Evolutionary conservation across 306 rosid species (phyloP).

Genomic region (Rosa multiflora): DNA sequence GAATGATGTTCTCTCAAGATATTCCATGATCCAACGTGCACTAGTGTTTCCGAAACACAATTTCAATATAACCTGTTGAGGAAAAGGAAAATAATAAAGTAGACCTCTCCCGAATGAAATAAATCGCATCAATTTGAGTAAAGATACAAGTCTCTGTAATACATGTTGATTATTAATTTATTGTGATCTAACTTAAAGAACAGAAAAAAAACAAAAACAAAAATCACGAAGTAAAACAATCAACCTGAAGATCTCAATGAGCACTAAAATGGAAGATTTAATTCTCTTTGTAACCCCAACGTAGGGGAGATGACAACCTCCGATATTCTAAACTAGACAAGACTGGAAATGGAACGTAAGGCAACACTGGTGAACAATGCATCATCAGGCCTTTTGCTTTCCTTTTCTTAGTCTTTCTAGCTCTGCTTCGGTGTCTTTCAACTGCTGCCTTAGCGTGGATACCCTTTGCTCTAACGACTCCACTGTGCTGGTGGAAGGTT

Average conservation of each 20-base stretch:
- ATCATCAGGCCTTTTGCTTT: slow-evolving; percentile 42
- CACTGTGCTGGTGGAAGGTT: slow-evolving; percentile 42
- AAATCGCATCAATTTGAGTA: neutral
- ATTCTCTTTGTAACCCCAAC: slow-evolving; percentile 27
- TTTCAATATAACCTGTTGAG: neutral
- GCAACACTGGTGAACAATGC: slow-evolving; percentile 17
- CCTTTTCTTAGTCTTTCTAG: slow-evolving; percentile 60
- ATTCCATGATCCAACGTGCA: neutral
- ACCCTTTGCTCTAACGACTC: slow-evolving; percentile 66
- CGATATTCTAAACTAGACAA: slow-evolving; percentile 24
- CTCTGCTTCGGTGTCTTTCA: slow-evolving; percentile 69
- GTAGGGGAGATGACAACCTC: slow-evolving; percentile 24
- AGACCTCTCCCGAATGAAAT: neutral
- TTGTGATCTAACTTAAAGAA: neutral
- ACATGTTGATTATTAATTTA: neutral
- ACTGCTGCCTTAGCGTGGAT: slow-evolving; percentile 47
- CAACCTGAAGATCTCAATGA: neutral
- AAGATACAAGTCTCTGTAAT: neutral
- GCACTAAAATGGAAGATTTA: slow-evolving; percentile 20
- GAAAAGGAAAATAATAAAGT: neutral
- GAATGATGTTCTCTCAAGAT: neutral
- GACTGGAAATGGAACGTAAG: slow-evolving; percentile 27
- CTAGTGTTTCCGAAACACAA: neutral
- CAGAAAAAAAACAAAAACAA: neutral
- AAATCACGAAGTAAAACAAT: neutral